Conservation (phyloP, 768 basidiomycete genomes). For the Naematelia aurantialba region DNA sequence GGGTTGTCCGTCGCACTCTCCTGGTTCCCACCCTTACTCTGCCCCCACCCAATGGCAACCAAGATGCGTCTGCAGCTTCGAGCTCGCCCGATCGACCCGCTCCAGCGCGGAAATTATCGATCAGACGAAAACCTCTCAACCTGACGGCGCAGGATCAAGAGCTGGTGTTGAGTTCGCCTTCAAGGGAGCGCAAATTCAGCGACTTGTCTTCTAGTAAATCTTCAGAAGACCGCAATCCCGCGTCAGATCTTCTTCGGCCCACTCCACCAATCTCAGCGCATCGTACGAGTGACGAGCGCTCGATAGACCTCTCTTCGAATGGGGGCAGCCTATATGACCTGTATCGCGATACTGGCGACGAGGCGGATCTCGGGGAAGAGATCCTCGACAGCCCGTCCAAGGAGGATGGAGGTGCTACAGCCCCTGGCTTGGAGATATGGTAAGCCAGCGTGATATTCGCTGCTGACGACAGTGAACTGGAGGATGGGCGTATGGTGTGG, state of each 20-base stretch:
- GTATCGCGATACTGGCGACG: constrained; percentile 20
- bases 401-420: background rate
- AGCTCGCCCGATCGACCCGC: background rate
- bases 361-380: constrained; percentile 15
- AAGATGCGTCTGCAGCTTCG: constrained; percentile 3
- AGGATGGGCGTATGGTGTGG: constrained; percentile 43
- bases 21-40: constrained; percentile 14
- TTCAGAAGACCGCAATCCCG: constrained; percentile 3
- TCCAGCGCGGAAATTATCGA: constrained; percentile 30
- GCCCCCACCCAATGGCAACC: constrained; percentile 2
- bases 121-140: constrained; percentile 40
- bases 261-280: background rate
- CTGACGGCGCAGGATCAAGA: constrained; percentile 33
- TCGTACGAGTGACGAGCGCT: background rate
- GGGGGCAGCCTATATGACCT: constrained; percentile 35
- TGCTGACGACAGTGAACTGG: constrained; percentile 38
- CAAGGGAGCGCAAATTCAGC: constrained; percentile 16
- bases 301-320: constrained; percentile 16
- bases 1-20: constrained; percentile 25
- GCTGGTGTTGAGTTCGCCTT: constrained; percentile 22
- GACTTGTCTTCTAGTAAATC: background rate
- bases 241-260: constrained; percentile 32
- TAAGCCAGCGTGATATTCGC: background rate
- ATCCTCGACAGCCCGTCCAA: constrained; percentile 11
- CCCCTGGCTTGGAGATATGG: constrained; percentile 40